phyloP scores from a whole-genome alignment of 371 early-diverging fungal species.

The Mucor racemosus region DNA sequence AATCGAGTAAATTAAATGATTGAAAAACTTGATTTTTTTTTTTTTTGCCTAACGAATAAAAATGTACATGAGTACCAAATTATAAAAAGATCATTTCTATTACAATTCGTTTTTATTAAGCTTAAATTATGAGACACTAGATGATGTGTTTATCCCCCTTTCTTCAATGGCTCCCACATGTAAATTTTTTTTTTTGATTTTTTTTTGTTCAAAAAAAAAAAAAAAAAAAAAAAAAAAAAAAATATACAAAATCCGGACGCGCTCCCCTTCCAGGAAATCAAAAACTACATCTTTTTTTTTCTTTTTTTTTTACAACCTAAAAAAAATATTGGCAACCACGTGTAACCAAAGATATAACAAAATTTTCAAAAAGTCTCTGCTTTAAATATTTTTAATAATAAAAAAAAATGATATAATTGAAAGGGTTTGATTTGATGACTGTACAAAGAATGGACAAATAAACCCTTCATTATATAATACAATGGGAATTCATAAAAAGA shows the following conservation, averaged over 20 bases:
- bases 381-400: constrained; percentile 13
- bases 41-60: too few relatives aligned
- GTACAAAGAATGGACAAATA: constrained; percentile 22
- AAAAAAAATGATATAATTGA: constrained; percentile 9
- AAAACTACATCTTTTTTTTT: constrained; percentile 17
- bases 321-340: background rate
- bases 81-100: too few relatives aligned
- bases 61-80: too few relatives aligned
- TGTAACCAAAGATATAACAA: background rate
- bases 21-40: background rate
- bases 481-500: constrained; percentile 8
- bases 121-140: too few relatives aligned
- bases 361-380: background rate
- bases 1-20: background rate
- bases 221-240: background rate
- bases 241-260: background rate
- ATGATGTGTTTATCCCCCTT: too few relatives aligned
- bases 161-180: too few relatives aligned
- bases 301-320: background rate
- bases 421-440: constrained; percentile 20
- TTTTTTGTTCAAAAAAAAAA: background rate
- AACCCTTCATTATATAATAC: constrained; percentile 9
- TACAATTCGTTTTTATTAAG: too few relatives aligned
- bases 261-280: constrained; percentile 3
- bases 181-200: background rate